Evolutionary conservation across 2,329 filamentous ascomycete species (phyloP).

Genomic region (Phoma sp.): DNA sequence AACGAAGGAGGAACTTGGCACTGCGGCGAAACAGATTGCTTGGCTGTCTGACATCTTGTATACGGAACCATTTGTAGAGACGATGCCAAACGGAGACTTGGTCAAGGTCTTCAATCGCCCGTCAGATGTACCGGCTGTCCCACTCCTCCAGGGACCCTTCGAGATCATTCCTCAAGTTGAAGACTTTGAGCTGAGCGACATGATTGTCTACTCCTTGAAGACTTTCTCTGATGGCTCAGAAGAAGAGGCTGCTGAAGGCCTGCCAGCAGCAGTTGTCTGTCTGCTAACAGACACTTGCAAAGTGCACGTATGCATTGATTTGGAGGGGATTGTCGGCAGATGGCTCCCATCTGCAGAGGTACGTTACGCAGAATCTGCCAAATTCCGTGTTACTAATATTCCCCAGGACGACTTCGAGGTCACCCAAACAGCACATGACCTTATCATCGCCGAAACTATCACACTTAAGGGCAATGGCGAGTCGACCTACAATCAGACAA

Average conservation of each 20-base stretch:
- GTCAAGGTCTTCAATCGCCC: slow-evolving; percentile 64
- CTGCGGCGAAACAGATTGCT: slow-evolving; percentile 61
- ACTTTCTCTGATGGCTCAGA: slow-evolving; percentile 59
- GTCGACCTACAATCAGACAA: slow-evolving; percentile 56
- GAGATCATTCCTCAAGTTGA: slow-evolving; percentile 57
- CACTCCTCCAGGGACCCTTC: slow-evolving; percentile 68
- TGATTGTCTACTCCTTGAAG: slow-evolving; percentile 60
- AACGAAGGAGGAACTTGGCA: slow-evolving; percentile 50
- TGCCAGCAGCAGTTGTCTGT: slow-evolving; percentile 64
- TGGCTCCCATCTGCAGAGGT: slow-evolving; percentile 61
- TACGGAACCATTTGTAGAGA: slow-evolving; percentile 56
- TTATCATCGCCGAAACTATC: slow-evolving; percentile 52
- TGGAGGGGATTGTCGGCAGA: slow-evolving; percentile 66
- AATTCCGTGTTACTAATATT: neutral
- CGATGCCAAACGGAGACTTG: slow-evolving; percentile 48
- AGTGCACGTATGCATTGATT: slow-evolving; percentile 65
- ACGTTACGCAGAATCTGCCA: slow-evolving; percentile 1
- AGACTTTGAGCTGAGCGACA: slow-evolving; percentile 65
- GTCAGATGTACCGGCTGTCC: slow-evolving; percentile 59
- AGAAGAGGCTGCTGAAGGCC: slow-evolving; percentile 54
- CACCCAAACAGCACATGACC: slow-evolving; percentile 32
- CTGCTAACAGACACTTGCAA: slow-evolving; percentile 62
- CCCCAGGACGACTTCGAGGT: slow-evolving; percentile 30
- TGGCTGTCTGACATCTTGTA: slow-evolving; percentile 59
- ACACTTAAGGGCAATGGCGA: slow-evolving; percentile 31